These are phyloP conservation scores for Begonia peltatifolia DNA, from an alignment of 306 rosid species.

Conservation along the genomic window DNA sequence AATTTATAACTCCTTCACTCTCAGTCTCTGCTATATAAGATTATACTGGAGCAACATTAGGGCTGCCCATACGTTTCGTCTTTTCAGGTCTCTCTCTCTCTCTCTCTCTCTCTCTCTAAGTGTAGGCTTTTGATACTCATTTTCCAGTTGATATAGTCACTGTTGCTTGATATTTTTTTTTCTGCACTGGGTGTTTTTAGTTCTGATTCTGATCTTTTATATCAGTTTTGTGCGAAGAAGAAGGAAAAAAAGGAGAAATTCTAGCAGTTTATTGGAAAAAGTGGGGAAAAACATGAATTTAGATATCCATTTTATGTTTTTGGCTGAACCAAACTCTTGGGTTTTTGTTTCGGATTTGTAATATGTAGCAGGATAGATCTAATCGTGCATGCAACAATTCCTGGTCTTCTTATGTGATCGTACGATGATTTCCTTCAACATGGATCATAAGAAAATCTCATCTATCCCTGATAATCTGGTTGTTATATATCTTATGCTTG, in stretches of 20 bases:
- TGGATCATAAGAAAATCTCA: no score
- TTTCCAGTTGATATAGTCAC: neutral
- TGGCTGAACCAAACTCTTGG: neutral
- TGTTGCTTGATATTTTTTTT: neutral
- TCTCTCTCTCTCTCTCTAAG: conserved; percentile 12
- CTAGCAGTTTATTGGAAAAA: neutral
- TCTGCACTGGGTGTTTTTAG: neutral
- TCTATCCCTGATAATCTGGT: no score
- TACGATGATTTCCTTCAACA: no score
- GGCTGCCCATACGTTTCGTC: neutral
- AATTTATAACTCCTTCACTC: no score
- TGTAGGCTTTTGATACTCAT: neutral
- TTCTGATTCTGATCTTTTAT: conserved; percentile 1
- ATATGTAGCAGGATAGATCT: neutral
- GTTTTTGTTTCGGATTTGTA: neutral
- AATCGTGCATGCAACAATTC: neutral
- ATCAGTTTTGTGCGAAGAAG: neutral
- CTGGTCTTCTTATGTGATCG: no score
- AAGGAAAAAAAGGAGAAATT: no score
- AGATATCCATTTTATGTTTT: neutral
- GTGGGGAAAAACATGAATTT: neutral
- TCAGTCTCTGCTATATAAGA: no score
- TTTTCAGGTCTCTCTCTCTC: conserved; percentile 12
- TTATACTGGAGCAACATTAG: no score
- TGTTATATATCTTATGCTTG: no score